Percentiles rank a stretch among this genome's conserved stretches.
Evolutionary conservation across 2,329 filamentous ascomycete genomes (phyloP).

Genomic region (Lithohypha guttulata): DNA sequence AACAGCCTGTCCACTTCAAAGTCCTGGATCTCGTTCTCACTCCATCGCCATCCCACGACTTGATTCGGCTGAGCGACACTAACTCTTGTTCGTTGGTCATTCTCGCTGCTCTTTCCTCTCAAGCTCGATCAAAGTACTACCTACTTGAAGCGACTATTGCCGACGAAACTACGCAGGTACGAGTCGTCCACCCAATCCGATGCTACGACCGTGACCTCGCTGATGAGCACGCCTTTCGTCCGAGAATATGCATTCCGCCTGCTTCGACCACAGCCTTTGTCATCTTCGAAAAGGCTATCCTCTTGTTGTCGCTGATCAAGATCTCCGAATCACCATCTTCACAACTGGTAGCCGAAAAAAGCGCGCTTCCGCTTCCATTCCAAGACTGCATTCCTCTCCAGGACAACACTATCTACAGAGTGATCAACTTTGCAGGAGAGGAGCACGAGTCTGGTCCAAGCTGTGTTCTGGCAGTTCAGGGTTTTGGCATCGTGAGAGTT

Average conservation of each 20-base stretch:
- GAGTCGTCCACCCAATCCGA: slow-evolving; percentile 57
- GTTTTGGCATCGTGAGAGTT: slow-evolving; percentile 45
- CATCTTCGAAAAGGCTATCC: slow-evolving; percentile 65
- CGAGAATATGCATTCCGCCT: slow-evolving; percentile 65
- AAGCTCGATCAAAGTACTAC: slow-evolving; percentile 52
- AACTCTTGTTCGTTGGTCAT: slow-evolving; percentile 43
- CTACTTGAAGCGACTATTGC: slow-evolving; percentile 62
- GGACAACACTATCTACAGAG: slow-evolving; percentile 36
- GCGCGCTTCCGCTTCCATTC: slow-evolving; percentile 55
- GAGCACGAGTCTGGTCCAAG: slow-evolving; percentile 30
- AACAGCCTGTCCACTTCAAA: slow-evolving; percentile 42
- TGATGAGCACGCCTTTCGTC: slow-evolving; percentile 35
- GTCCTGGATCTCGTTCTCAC: slow-evolving; percentile 58
- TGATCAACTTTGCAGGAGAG: slow-evolving; percentile 43
- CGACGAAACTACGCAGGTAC: slow-evolving; percentile 43
- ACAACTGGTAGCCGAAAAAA: slow-evolving; percentile 60
- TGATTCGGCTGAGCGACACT: slow-evolving; percentile 30
- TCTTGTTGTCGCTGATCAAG: slow-evolving; percentile 62
- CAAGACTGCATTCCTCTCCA: slow-evolving; percentile 81
- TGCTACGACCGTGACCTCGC: slow-evolving; percentile 48
- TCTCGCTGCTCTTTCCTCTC: slow-evolving; percentile 47
- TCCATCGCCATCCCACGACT: slow-evolving; percentile 11
- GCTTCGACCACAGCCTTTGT: slow-evolving; percentile 73
- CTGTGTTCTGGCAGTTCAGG: slow-evolving; percentile 46
- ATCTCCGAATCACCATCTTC: slow-evolving; percentile 61